Evolutionary conservation across 768 basidiomycete genomes (phyloP).

Genomic region (Pholiota microspora): DNA sequence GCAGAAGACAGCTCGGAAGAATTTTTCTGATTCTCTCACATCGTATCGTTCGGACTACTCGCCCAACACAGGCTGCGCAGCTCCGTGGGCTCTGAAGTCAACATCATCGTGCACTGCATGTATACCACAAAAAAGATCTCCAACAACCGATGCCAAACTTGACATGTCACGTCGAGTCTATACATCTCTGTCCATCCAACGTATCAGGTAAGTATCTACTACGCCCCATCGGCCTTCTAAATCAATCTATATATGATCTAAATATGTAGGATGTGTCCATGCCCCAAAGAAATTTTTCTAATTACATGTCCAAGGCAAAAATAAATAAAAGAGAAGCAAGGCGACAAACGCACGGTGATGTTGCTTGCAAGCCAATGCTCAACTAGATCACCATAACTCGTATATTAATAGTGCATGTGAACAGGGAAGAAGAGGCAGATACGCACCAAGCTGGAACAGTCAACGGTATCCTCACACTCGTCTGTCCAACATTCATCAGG

Average conservation of each 20-base stretch:
- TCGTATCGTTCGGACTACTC: not conserved
- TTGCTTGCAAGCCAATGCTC: not conserved
- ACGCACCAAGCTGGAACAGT: constrained; percentile 72
- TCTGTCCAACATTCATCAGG: constrained; percentile 33
- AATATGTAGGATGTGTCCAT: not conserved
- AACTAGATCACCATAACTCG: not conserved
- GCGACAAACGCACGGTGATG: not conserved
- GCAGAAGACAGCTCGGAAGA: not conserved
- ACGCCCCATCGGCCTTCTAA: not conserved
- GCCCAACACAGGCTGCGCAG: constrained; percentile 3
- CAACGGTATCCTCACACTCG: constrained; percentile 79
- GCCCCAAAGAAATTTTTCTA: not conserved
- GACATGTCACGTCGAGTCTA: not conserved
- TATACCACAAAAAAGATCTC: not conserved
- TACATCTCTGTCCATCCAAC: not conserved
- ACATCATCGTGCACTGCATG: not conserved
- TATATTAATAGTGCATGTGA: not conserved
- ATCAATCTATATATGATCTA: too few species aligned
- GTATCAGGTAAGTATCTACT: not conserved
- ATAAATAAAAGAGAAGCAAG: not conserved
- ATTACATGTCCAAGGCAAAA: not conserved
- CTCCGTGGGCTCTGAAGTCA: not conserved
- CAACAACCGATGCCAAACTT: not conserved
- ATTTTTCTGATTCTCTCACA: not conserved
- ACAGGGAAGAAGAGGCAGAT: not conserved